phyloP scores from a whole-genome alignment of 257 asterid genomes.

The Petrea volubilis region DNA sequence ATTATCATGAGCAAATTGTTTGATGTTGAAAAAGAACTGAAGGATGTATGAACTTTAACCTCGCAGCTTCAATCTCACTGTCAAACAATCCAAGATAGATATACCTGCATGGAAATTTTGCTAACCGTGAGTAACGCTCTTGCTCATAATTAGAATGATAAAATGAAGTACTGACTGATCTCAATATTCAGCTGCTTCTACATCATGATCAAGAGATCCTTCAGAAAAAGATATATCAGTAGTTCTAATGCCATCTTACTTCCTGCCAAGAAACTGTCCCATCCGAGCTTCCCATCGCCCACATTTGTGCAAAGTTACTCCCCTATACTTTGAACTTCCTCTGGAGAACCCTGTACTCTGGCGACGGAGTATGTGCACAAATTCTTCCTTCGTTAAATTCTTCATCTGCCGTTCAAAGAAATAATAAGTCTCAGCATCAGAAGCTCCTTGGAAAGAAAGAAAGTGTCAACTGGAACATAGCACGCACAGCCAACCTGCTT shows the following conservation, averaged over 20 bases:
- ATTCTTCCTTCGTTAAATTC: conserved; percentile 87
- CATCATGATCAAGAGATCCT: conserved; percentile 12
- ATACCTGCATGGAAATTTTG: conserved; percentile 64
- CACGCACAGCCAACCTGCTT: conserved; percentile 54
- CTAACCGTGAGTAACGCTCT: conserved; percentile 19
- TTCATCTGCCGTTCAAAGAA: conserved; percentile 53
- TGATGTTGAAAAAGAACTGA: background rate
- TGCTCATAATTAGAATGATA: background rate
- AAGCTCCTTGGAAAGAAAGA: conserved; percentile 6
- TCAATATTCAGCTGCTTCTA: conserved; percentile 10
- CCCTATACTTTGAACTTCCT: conserved; percentile 94
- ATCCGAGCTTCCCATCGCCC: conserved; percentile 99
- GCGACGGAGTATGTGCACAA: conserved; percentile 91
- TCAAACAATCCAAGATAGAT: conserved; percentile 94
- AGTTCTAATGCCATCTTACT: conserved; percentile 47
- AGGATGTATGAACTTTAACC: conserved; percentile 44
- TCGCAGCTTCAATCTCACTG: conserved; percentile 95
- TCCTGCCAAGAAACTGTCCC: conserved; percentile 99
- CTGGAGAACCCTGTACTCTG: conserved; percentile 93
- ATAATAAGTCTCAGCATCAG: conserved; percentile 8
- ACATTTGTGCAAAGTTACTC: conserved; percentile 94
- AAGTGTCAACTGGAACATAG: background rate
- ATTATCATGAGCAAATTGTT: background rate
- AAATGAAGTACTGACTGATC: background rate
- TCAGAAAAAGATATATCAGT: conserved; percentile 13